Base-by-base conservation (phyloP, 306 rosid genomes). In the Elaeagnus macrophylla region DNA sequence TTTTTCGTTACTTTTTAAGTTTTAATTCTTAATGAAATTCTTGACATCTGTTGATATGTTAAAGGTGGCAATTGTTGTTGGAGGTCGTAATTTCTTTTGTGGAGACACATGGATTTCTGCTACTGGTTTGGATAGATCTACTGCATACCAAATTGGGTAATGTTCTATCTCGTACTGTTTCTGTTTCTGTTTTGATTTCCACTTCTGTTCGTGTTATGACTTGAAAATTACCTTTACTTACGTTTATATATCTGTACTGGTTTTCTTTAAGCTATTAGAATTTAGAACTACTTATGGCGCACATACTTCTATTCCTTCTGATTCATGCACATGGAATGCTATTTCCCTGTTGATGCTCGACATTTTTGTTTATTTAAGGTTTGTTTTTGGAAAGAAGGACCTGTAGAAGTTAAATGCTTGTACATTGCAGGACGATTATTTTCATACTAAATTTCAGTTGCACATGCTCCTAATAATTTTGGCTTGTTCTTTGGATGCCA, bases 131-230 rank as follows among this genome's bases (percentile, higher is more conserved):
- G 94, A 91, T 73, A 80, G 96, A 82, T 81, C 80, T 59, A 78
- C 89, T 40, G 89, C 94, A 54, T 86, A 91, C 82, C 97, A 91
- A 79, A 88, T 84, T 64, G 94, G 97, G 97, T 91, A 71, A 77
- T 25, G 57, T 42, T 8, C 8, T 14, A 12, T 13, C 13, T 73
- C 73, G 63, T 71, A 43, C 70, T 9, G 37, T 70, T 50, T n/a
- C 32, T 25, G 32, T 25, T 25, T 25, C 32, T 25, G 32, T 25
- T 25, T 25, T 25, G 32, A 5, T 25, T 25, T 25, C 32, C 32
- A 25, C 32, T 25, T 25, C 32, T 25, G 4, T 25, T 25, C 32
- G 4, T 25, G 32, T 2, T 25, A 25, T 25, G 32, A 25, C 32
- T 25, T 25, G 32, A 25, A 25, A 25, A 25, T 25, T 25, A 25